Percentiles rank a stretch among this genome's conserved stretches.
phyloP scores from a whole-genome alignment of 2,329 filamentous ascomycete genomes.

The Apiospora malaysiana region DNA sequence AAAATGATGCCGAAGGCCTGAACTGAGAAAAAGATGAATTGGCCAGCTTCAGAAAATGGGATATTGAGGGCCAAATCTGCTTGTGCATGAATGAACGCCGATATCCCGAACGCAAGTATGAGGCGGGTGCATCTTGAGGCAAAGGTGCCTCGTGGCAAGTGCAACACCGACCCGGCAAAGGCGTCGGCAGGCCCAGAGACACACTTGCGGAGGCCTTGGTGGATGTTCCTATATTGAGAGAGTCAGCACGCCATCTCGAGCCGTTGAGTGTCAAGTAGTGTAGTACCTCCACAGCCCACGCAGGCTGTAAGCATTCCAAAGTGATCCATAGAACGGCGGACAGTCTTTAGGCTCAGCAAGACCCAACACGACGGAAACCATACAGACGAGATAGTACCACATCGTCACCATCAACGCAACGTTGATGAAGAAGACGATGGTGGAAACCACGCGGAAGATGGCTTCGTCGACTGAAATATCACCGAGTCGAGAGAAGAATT shows the following conservation, averaged over 20 bases:
- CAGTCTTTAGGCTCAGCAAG: background rate
- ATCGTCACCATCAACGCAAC: background rate
- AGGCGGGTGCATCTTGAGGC: background rate
- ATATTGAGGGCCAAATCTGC: background rate
- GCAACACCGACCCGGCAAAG: background rate
- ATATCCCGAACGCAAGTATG: background rate
- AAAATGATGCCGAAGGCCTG: slow-evolving; percentile 6
- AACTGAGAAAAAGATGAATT: slow-evolving; percentile 8
- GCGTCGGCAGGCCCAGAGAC: slow-evolving; percentile 16
- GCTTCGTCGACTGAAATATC: background rate
- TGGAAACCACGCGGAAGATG: background rate
- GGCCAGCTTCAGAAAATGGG: background rate
- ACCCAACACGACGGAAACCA: background rate
- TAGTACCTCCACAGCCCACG: slow-evolving; percentile 19
- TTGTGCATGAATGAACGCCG: background rate
- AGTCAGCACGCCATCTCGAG: background rate
- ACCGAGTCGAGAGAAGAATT: background rate
- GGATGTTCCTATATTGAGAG: slow-evolving; percentile 13
- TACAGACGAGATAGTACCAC: slow-evolving; percentile 10
- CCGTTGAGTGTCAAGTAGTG: rapidly evolving
- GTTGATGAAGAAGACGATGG: slow-evolving; percentile 13
- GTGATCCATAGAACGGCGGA: slow-evolving; percentile 10
- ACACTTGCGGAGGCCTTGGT: slow-evolving; percentile 19
- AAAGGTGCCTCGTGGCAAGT: background rate
- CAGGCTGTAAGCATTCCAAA: slow-evolving; percentile 3